Conservation (phyloP, 1,284 basidiomycete genomes). For the Malassezia globosa region DNA sequence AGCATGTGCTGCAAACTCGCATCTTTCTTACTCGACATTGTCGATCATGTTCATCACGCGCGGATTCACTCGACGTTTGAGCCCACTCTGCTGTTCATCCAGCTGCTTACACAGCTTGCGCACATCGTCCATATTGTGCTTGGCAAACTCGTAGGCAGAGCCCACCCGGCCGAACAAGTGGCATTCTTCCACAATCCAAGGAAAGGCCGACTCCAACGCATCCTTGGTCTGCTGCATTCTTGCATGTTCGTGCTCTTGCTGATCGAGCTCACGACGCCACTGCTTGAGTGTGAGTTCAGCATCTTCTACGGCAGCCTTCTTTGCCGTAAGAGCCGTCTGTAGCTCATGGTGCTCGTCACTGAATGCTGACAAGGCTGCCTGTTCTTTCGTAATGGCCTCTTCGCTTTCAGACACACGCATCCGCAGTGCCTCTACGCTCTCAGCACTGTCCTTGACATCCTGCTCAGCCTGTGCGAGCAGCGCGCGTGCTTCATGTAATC, state of each 20-base stretch:
- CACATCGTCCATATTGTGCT: constrained; percentile 60
- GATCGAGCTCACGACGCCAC: constrained; percentile 53
- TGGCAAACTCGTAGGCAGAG: constrained; percentile 69
- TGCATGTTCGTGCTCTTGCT: constrained; percentile 50
- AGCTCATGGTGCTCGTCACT: constrained; percentile 76
- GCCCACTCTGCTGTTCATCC: constrained; percentile 66
- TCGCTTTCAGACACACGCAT: constrained; percentile 58
- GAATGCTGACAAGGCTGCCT: constrained; percentile 72
- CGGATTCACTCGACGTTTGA: constrained; percentile 90
- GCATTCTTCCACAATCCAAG: constrained; percentile 80
- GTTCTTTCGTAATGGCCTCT: constrained; percentile 65
- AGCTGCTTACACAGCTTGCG: constrained; percentile 64
- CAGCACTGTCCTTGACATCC: constrained; percentile 57
- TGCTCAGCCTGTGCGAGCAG: constrained; percentile 57
- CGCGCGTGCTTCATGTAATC: constrained; percentile 56
- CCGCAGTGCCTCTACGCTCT: constrained; percentile 57
- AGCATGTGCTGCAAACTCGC: constrained; percentile 75
- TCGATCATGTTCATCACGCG: constrained; percentile 96
- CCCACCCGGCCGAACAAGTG: constrained; percentile 77
- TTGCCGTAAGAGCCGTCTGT: constrained; percentile 66
- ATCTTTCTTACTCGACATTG: constrained; percentile 93
- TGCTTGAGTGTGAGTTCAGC: constrained; percentile 61
- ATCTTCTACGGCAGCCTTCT: constrained; percentile 64
- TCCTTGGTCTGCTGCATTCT: constrained; percentile 33
- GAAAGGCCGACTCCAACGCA: constrained; percentile 64